A percentile compares a stretch with the other conserved stretches of the same genome.
Conservation (phyloP, 169 alveolate species). For the Eimeria falciformis region DNA sequence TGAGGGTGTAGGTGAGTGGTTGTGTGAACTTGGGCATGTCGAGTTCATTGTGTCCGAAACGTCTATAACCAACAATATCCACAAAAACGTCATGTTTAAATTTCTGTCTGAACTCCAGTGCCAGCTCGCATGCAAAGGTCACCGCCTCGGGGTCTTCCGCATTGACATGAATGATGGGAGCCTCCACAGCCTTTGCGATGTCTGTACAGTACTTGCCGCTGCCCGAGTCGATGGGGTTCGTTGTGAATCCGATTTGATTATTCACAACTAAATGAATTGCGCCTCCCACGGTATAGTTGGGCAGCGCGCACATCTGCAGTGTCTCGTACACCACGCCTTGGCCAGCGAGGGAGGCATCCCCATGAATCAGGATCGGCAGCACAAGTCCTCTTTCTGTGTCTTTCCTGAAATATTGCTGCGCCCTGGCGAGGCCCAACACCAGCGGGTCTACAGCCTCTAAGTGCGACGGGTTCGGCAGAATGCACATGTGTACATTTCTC, state of each 20-base stretch:
- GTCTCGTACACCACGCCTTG: conserved; percentile 97
- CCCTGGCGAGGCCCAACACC: conserved; percentile 94
- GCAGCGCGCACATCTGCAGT: conserved; percentile 92
- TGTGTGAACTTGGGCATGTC: conserved; percentile 97
- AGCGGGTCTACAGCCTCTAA: conserved; percentile 96
- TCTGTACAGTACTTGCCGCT: conserved; percentile 93
- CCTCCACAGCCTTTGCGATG: conserved; percentile 92
- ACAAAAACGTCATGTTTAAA: conserved; percentile 93
- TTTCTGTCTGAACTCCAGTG: conserved; percentile 92
- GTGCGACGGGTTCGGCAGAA: conserved; percentile 96
- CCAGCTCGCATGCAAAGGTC: conserved; percentile 90
- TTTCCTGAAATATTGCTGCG: conserved; percentile 88
- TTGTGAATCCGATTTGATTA: conserved; percentile 97
- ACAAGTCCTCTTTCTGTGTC: conserved; percentile 81
- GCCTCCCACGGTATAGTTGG: conserved; percentile 85
- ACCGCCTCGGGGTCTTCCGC: conserved; percentile 96
- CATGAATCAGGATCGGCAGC: conserved; percentile 94
- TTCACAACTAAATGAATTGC: conserved; percentile 87
- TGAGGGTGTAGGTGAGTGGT: conserved; percentile 93
- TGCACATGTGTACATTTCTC: conserved; percentile 85
- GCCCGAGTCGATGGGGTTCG: conserved; percentile 93
- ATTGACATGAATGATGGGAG: conserved; percentile 96
- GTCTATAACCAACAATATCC: conserved; percentile 95
- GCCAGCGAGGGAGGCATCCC: conserved; percentile 97
- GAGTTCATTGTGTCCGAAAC: conserved; percentile 95